Conservation (phyloP, 2,329 filamentous ascomycete species). For the Epichloe sp. region DNA sequence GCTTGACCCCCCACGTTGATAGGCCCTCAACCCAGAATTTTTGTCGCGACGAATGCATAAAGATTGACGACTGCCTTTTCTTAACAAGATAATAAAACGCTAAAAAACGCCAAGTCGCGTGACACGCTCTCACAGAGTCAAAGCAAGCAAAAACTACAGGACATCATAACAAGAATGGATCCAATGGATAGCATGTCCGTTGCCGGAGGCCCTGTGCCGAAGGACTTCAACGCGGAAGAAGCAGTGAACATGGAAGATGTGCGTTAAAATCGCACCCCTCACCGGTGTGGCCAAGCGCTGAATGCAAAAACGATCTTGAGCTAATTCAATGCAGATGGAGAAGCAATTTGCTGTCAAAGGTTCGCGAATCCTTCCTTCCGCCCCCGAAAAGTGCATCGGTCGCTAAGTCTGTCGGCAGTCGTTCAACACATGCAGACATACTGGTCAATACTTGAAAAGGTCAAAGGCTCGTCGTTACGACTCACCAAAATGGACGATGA, state of each 20-base stretch:
- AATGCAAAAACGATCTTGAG: not conserved
- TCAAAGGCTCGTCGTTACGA: conserved; percentile 76
- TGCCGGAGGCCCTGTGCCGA: conserved; percentile 26
- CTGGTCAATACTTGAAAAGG: conserved; percentile 87
- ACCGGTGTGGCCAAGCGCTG: not conserved
- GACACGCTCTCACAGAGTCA: not conserved
- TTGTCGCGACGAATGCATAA: not conserved
- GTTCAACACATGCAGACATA: conserved; percentile 96
- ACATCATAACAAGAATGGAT: conserved; percentile 18
- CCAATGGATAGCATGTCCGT: conserved; percentile 25
- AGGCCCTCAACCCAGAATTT: not conserved
- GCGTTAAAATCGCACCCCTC: conserved; percentile 17
- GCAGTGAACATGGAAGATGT: conserved; percentile 43
- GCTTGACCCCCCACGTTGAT: not conserved
- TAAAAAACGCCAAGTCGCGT: not conserved
- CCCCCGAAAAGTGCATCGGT: not conserved
- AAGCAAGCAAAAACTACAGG: not conserved
- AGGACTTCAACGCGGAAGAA: conserved; percentile 46
- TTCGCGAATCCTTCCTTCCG: conserved; percentile 19
- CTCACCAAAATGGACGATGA: conserved; percentile 93
- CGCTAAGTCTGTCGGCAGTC: conserved; percentile 27
- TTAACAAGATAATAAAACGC: not conserved
- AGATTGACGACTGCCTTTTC: not conserved
- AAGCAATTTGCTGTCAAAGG: conserved; percentile 98
- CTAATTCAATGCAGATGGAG: conserved; percentile 56